These are phyloP conservation scores for Raffaelea arxii DNA, from an alignment of 2,329 filamentous ascomycete species.

Conservation along the genomic window DNA sequence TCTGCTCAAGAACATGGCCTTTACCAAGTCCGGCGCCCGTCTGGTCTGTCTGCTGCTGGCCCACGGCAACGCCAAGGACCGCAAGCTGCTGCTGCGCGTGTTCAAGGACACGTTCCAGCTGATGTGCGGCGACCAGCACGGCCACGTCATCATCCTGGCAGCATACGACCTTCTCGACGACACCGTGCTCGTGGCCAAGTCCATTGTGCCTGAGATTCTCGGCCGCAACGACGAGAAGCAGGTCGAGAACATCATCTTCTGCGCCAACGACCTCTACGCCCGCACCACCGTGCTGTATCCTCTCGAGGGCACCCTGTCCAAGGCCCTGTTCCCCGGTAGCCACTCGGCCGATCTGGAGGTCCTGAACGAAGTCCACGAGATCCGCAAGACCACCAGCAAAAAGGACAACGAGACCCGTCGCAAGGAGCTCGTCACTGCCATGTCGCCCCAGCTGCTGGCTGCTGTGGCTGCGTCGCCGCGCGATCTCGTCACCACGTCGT, in stretches of 20 bases:
- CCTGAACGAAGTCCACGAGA: slow-evolving; percentile 66
- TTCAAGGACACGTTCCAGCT: slow-evolving; percentile 84
- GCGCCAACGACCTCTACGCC: slow-evolving; percentile 56
- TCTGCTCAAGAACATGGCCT: slow-evolving; percentile 88
- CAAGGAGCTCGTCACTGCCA: slow-evolving; percentile 62
- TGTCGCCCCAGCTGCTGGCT: slow-evolving; percentile 67
- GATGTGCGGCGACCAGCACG: slow-evolving; percentile 73
- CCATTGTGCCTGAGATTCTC: slow-evolving; percentile 78
- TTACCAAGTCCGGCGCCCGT: slow-evolving; percentile 79
- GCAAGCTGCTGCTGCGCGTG: slow-evolving; percentile 73
- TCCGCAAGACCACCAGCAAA: slow-evolving; percentile 80
- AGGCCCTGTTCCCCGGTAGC: slow-evolving; percentile 48
- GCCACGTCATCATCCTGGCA: slow-evolving; percentile 71
- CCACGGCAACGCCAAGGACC: slow-evolving; percentile 81
- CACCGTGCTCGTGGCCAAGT: slow-evolving; percentile 77
- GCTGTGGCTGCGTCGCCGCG: slow-evolving; percentile 60
- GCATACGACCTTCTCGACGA: slow-evolving; percentile 91
- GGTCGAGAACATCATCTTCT: slow-evolving; percentile 52
- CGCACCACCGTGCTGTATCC: slow-evolving; percentile 68
- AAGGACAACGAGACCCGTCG: slow-evolving; percentile 73
- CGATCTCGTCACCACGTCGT: slow-evolving; percentile 62
- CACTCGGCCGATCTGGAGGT: slow-evolving; percentile 59
- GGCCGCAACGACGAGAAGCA: slow-evolving; percentile 57
- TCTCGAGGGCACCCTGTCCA: slow-evolving; percentile 55
- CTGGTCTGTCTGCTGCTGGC: slow-evolving; percentile 76